These are phyloP conservation scores for Xylona heveae DNA, from an alignment of 495 filamentous ascomycete species.

Conservation along the genomic window DNA sequence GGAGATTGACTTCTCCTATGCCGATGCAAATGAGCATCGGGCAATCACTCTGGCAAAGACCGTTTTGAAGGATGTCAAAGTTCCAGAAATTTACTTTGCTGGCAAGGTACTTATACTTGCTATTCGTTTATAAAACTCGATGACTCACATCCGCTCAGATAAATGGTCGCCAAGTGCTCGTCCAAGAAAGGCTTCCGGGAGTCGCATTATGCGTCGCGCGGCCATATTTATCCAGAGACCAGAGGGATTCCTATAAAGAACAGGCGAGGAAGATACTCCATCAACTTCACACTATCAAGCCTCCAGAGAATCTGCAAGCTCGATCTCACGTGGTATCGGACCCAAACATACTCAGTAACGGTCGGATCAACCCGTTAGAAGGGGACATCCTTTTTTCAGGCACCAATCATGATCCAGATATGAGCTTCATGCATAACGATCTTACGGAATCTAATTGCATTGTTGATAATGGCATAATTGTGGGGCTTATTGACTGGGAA, in stretches of 20 bases:
- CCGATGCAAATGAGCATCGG: constrained; percentile 21
- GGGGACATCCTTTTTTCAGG: constrained; percentile 15
- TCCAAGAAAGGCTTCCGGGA: constrained; percentile 23
- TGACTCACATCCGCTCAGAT: constrained; percentile 16
- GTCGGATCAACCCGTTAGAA: constrained; percentile 16
- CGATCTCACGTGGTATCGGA: constrained; percentile 17
- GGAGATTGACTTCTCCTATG: constrained; percentile 17
- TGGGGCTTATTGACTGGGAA: constrained; percentile 25
- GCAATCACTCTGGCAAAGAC: constrained; percentile 16
- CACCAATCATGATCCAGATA: constrained; percentile 11
- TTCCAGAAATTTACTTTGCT: constrained; percentile 21
- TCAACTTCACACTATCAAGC: constrained; percentile 12
- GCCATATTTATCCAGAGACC: constrained; percentile 17
- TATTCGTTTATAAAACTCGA: constrained; percentile 3
- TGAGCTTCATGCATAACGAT: constrained; percentile 24
- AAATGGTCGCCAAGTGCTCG: constrained; percentile 15
- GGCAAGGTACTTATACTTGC: constrained; percentile 17
- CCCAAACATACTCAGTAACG: constrained; percentile 15
- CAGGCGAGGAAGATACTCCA: constrained; percentile 18
- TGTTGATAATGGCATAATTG: constrained; percentile 20
- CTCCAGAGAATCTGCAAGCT: no score
- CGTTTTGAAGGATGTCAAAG: constrained; percentile 14
- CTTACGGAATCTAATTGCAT: constrained; percentile 20
- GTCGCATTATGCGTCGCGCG: constrained; percentile 22
- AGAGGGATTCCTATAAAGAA: constrained; percentile 20